These are phyloP conservation scores for Metschnikowia amazonensis DNA, from an alignment of 805 yeast genomes.

Conservation along the genomic window DNA sequence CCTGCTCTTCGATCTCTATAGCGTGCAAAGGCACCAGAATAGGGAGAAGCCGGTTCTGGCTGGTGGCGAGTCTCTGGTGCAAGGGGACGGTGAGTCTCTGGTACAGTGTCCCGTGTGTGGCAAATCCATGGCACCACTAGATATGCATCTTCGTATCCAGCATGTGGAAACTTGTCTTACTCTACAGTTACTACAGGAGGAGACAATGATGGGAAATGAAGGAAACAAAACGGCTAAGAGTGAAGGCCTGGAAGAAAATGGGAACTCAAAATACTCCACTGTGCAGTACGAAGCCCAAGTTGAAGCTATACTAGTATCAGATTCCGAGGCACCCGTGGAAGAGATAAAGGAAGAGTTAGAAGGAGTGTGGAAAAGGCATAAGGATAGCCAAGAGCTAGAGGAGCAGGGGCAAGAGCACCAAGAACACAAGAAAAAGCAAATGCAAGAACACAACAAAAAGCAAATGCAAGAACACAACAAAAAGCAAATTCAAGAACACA, in stretches of 20 bases:
- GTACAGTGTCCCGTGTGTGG: slow-evolving; percentile 52
- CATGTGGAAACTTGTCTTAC: slow-evolving; percentile 56
- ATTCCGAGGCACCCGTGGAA: background rate
- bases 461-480: no score
- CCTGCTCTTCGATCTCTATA: slow-evolving; percentile 3
- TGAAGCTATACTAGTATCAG: background rate
- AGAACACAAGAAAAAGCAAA: background rate
- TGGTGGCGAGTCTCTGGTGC: background rate
- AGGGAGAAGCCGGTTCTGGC: background rate
- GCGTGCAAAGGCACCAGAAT: background rate
- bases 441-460: background rate
- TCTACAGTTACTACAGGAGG: background rate
- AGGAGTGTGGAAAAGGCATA: no score
- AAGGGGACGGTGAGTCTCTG: background rate
- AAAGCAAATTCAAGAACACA: no score
- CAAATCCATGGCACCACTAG: slow-evolving; percentile 33
- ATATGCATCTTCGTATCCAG: slow-evolving; percentile 40
- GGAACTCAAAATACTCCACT: no score
- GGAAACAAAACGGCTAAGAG: background rate
- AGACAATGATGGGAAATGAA: background rate
- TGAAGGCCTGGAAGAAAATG: no score
- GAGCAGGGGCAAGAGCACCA: background rate
- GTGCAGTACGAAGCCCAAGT: background rate
- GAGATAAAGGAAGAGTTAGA: no score
- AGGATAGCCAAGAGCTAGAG: no score